Evolutionary conservation across 169 alveolate species (phyloP), one percentile per base, ranked within the genome.

Genomic region (Cryptosporidium ryanae): DNA sequence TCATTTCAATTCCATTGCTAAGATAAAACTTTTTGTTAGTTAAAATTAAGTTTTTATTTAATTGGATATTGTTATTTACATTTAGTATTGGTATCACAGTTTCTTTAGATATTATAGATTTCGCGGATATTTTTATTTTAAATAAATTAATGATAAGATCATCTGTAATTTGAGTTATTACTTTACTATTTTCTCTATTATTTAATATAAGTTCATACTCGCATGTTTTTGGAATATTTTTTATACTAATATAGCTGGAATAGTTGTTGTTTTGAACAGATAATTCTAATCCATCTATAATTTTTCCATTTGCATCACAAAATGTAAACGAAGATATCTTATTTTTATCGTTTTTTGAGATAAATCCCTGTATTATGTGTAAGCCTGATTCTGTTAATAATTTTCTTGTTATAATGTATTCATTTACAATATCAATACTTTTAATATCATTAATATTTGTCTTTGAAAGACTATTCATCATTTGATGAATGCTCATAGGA

Each of bases 401-500:
- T 15, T 59, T 55, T 34, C 76, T 76, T 10, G 71, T 59, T 34
- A 76, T 18, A 44, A 76, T 43, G 17, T 59, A 76, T 46, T 76
- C 87, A 48, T 55, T 59, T 55, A 55, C 23, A 32, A 59, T 63
- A 32, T 31, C 7, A 4, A 59, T 29, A 21, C 25, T 76, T n/a
- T 57, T 76, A 13, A 76, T 46, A 23, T 76, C 64, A 21, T 55
- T 32, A 10, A 76, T 17, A 1, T 61, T 61, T 15, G 63, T 55
- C 12, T 55, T 76, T 1, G 76, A 55, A 29, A 76, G 48, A 44
- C 71, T 76, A 48, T 54, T 38, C 4, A 65, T 63, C 76, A 76
- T 76, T 76, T 55, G 68, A 49, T 76, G 68, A 13, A 76, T 29
- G 12, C 49, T n/a, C 15, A 61, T 25, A 7, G 87, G 87, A 13